Base-by-base conservation (phyloP, 345 rosid species). In the Citrus sp. region DNA sequence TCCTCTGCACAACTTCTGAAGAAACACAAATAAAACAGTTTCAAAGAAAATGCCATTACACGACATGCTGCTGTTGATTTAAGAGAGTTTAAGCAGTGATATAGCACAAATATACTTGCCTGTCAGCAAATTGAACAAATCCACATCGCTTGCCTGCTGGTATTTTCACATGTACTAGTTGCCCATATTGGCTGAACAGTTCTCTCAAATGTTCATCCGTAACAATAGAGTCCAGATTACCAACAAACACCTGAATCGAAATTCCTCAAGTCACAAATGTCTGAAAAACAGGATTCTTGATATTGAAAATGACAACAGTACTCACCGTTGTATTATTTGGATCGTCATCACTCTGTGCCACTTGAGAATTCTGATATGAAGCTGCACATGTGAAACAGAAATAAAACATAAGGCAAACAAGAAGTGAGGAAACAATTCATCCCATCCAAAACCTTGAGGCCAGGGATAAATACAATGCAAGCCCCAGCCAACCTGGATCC, bases 241-340 rank as follows among this genome's bases (percentile, higher is more conserved):
- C 98, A 60, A 95, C 94, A 87, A 95, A 95, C 63, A 93, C 88
- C 98, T 95, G 89, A 69, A 75, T 61, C 60, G 9, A 73, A 79
- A 70, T 49, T 68, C 59, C 70, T 14, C 32, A 25, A 25, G 59
- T 82, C 65, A 86, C 71, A 72, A 67, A 59, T 40, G 66, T 71
- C 8, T 14, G 1, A 6, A 42, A 37, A 40, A 80, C 65, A 27
- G 4, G 25, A 65, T 3, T 66, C 25, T 30, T 4, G 6, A 42
- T 19, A 72, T 9, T 62, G 28, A 59, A 74, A 81, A 66, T 61
- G 28, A 85, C 67, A 32, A 65, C 73, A 86, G 77, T 67, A 89
- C 94, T 79, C 88, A 94, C 98, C 71, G 97, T 95, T 74, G 97
- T 95, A 81, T 95, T 95, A 86, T 81, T 92, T 38, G 98, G 98